These are phyloP conservation scores for Epicoccum sorghinum DNA, from an alignment of 2,329 filamentous ascomycete genomes.

Conservation along the genomic window DNA sequence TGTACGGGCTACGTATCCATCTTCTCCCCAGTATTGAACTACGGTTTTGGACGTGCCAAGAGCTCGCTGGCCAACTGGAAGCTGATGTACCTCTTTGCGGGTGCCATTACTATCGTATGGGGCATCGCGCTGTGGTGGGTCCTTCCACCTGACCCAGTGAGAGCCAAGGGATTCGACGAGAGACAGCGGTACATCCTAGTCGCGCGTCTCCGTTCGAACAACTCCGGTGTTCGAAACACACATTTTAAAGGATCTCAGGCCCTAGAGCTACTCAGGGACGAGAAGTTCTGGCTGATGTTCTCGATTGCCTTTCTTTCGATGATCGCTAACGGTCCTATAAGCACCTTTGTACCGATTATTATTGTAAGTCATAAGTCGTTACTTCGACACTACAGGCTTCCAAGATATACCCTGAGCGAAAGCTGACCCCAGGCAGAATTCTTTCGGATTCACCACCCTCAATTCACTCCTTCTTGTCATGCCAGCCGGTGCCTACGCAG, in stretches of 20 bases:
- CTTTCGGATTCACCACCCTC: conserved; percentile 26
- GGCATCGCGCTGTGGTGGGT: conserved; percentile 42
- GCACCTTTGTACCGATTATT: conserved; percentile 28
- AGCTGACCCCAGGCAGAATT: conserved; percentile 8
- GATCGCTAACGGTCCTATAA: conserved; percentile 30
- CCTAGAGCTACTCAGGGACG: conserved; percentile 60
- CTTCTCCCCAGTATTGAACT: conserved; percentile 29
- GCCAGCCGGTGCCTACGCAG: conserved; percentile 28
- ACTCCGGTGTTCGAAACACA: conserved; percentile 73
- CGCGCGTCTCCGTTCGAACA: conserved; percentile 73
- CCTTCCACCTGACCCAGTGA: conserved; percentile 51
- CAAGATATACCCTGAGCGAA: background rate
- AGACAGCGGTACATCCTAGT: conserved; percentile 57
- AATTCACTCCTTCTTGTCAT: conserved; percentile 27
- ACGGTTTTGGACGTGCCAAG: conserved; percentile 34
- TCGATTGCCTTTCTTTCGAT: conserved; percentile 34
- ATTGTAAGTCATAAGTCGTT: conserved; percentile 9
- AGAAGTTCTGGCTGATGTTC: conserved; percentile 57
- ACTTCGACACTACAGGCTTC: too few species aligned
- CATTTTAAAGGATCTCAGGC: conserved; percentile 71
- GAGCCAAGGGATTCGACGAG: conserved; percentile 39
- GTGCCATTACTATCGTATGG: conserved; percentile 27
- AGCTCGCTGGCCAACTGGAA: conserved; percentile 25
- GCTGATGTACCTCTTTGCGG: conserved; percentile 34
- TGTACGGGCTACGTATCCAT: conserved; percentile 53